phyloP scores from a whole-genome alignment of 345 rosid species.

The Salix dunnii region DNA sequence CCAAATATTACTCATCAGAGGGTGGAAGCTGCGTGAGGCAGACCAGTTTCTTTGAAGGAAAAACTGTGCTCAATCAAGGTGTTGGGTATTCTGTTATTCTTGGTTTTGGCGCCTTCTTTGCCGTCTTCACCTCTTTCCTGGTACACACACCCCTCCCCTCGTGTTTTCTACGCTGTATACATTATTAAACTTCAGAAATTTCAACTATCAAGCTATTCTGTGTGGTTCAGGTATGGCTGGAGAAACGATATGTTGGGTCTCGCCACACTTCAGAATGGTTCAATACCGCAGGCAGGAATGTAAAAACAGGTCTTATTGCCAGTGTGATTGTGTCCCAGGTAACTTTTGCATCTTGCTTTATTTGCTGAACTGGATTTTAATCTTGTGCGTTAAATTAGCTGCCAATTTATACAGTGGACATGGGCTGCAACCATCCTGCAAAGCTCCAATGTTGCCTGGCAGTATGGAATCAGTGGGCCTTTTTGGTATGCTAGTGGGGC shows the following conservation, averaged over 20 bases:
- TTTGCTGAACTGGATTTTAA: neutral
- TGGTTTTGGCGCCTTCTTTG: conserved; percentile 91
- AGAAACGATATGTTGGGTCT: conserved; percentile 80
- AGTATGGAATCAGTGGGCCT: conserved; percentile 90
- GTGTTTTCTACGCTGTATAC: neutral
- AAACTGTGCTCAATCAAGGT: conserved; percentile 65
- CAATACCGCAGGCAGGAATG: conserved; percentile 95
- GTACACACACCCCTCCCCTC: conserved; percentile 18
- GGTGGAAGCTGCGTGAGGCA: conserved; percentile 53
- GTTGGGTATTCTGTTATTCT: conserved; percentile 83
- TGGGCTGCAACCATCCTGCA: conserved; percentile 98
- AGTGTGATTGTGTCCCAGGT: conserved; percentile 94
- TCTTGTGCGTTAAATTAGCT: neutral
- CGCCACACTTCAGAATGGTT: conserved; percentile 93
- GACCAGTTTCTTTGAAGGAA: conserved; percentile 66
- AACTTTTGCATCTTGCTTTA: neutral
- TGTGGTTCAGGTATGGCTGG: conserved; percentile 69
- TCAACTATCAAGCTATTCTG: neutral
- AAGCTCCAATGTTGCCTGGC: conserved; percentile 96
- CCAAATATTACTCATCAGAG: conserved; percentile 46
- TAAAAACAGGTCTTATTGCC: conserved; percentile 91
- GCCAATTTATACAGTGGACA: conserved; percentile 62
- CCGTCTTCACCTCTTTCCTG: conserved; percentile 81
- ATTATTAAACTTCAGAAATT: neutral
- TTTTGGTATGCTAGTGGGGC: conserved; percentile 99